Percentiles rank a stretch among this genome's conserved stretches.
phyloP scores from a whole-genome alignment of 23 red algal genomes.

The Pyropia yezoensis region DNA sequence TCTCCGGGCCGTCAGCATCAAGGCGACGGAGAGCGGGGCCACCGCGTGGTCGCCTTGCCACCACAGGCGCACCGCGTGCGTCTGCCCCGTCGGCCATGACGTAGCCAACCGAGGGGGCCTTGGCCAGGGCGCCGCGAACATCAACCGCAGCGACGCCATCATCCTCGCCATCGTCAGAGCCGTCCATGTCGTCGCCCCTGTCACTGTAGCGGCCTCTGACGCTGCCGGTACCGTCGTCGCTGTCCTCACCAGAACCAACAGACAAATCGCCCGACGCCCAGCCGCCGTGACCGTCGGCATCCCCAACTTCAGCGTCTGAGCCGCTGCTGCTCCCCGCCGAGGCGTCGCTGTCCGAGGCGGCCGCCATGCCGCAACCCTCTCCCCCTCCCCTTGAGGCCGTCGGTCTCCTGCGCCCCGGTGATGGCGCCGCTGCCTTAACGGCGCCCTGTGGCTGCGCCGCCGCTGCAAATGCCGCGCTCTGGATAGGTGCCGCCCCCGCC shows the following conservation, averaged over 20 bases:
- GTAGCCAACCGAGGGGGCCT: neutral
- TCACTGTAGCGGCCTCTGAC: neutral
- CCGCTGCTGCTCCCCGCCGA: neutral
- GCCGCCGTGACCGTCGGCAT: no score
- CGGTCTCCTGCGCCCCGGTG: neutral
- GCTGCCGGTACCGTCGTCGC: neutral
- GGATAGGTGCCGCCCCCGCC: conserved; percentile 24
- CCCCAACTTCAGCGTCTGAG: no score
- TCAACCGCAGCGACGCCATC: neutral
- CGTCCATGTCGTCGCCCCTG: conserved; percentile 1
- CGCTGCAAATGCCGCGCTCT: conserved; percentile 21
- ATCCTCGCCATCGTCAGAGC: neutral
- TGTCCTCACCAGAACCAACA: no score
- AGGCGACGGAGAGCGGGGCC: no score
- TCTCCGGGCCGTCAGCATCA: neutral
- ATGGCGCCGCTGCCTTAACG: neutral
- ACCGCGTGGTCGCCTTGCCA: no score
- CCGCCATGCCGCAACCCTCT: neutral
- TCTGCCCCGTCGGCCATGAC: neutral
- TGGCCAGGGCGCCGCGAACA: neutral
- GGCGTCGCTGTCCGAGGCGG: conserved; percentile 1
- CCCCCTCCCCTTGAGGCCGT: neutral
- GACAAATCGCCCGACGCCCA: no score
- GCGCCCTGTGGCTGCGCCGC: conserved; percentile 8
- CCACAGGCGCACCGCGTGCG: no score